These are phyloP conservation scores for Alternaria gansuensis DNA, from an alignment of 2,329 filamentous ascomycete species.

Conservation along the genomic window DNA sequence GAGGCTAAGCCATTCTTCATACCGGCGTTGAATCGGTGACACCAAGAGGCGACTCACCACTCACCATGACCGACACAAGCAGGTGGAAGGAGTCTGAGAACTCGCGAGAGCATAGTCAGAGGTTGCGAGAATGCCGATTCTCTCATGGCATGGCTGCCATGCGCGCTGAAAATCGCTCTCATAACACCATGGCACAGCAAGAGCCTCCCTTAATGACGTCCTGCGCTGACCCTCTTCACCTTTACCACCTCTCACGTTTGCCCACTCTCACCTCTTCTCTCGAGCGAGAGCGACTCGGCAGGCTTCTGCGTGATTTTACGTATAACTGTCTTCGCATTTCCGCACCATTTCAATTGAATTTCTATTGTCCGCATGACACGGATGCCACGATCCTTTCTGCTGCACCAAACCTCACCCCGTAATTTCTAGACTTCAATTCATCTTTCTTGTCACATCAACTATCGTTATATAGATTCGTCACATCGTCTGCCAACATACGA, in stretches of 20 bases:
- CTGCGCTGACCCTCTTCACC: conserved; percentile 11
- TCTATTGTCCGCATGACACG: conserved; percentile 7
- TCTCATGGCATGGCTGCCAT: not conserved
- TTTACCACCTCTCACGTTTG: conserved; percentile 12
- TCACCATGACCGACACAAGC: not conserved
- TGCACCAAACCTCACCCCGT: not conserved
- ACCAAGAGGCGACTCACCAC: not conserved
- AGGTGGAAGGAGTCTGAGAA: not conserved
- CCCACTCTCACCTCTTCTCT: not conserved
- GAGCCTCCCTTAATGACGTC: conserved; percentile 1
- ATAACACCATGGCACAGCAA: not conserved
- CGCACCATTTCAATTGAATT: not conserved
- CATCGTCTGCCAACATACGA: not conserved
- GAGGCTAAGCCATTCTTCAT: conserved; percentile 10
- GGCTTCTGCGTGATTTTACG: no score
- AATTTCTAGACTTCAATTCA: not conserved
- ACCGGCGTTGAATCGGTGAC: conserved; percentile 3
- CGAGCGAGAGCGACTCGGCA: not conserved
- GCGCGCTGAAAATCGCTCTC: not conserved
- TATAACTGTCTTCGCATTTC: not conserved
- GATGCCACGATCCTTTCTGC: not conserved
- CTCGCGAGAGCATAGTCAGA: not conserved
- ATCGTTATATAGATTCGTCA: not conserved
- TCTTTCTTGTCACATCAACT: not conserved
- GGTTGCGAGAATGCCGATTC: not conserved